Evolutionary conservation across 2,329 filamentous ascomycete genomes (phyloP), one percentile per base, ranked within the genome.

Genomic region (Bipolaris bicolor): DNA sequence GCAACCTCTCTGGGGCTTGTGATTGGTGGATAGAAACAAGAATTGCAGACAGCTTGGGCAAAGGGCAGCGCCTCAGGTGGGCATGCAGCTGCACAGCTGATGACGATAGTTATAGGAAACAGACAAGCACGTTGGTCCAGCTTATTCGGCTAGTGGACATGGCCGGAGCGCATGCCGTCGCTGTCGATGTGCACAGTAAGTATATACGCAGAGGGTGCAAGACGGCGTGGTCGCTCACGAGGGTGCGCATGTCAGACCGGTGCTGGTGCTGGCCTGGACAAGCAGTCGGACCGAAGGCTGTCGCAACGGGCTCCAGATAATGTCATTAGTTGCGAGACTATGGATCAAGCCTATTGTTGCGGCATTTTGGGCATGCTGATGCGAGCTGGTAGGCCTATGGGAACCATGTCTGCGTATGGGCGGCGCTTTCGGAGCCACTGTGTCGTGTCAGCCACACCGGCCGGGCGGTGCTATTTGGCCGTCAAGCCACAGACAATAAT

Each of bases 61-160:
- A 39, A 44, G 31, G 44, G 43, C 52, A 53, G 36, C 24, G 37
- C 26, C 45, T 52, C 24, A 48, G 55, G 34, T 40, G 40, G 50
- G 33, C 46, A 51, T 26, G 24, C 24, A 26, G 24, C 24, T 26
- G 24, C 29, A 45, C 55, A 54, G 50, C 20, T 50, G 55, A 50
- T 33, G 40, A 47, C 4, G 29, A 46, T 46, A 34, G 29, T 41
- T 16, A 48, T 49, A 48, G 29, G n/a, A 24, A 24, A 29, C 34
- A 5, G 13, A 45, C 5, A 26, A 36, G 40, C 55, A 58, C 55
- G 51, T 55, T 55, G 31, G 44, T 45, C 10, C 16, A 34, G 45
- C 46, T 36, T 34, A 45, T n/a, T 36, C 39, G 45, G 15, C 53
- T n/a, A 55, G 55, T 55, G 55, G 55, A 13, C 26, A 43, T 54